Percentiles rank a stretch among this genome's conserved stretches.
These are phyloP conservation scores for Diaporthe nobilis DNA, from an alignment of 2,329 filamentous ascomycete genomes.

Conservation along the genomic window DNA sequence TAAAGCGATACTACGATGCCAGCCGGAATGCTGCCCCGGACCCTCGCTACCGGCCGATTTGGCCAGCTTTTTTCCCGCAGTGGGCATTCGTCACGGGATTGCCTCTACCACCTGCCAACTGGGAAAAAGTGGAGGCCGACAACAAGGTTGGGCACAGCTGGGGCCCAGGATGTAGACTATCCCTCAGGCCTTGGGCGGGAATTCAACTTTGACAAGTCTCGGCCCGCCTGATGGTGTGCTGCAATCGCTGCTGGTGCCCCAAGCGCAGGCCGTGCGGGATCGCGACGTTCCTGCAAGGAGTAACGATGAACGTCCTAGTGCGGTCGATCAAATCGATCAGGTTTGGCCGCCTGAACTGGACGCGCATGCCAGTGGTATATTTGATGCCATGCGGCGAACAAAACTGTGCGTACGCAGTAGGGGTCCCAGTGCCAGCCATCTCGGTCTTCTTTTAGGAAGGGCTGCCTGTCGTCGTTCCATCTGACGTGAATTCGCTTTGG, in stretches of 20 bases:
- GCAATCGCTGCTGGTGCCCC: background rate
- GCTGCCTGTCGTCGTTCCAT: background rate
- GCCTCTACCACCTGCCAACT: background rate
- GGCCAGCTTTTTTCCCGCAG: background rate
- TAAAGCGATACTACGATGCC: background rate
- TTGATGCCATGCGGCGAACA: background rate
- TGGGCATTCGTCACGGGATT: background rate
- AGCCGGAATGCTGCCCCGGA: conserved; percentile 4
- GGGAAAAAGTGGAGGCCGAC: background rate
- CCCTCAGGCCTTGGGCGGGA: background rate
- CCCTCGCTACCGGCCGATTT: background rate
- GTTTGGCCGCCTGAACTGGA: background rate
- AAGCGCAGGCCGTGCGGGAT: conserved; percentile 14
- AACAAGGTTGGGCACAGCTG: background rate
- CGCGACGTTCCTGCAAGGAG: background rate
- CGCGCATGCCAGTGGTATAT: background rate
- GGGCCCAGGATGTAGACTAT: background rate
- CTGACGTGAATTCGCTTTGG: background rate
- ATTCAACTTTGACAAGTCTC: background rate
- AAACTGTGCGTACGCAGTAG: background rate
- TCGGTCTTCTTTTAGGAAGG: conserved; percentile 1
- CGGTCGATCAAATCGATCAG: conserved; percentile 1
- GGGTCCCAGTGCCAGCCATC: background rate
- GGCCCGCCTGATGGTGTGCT: background rate
- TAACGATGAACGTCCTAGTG: conserved; percentile 1